Conservation (phyloP, 805 yeast genomes). For the Lipomyces kockii region DNA sequence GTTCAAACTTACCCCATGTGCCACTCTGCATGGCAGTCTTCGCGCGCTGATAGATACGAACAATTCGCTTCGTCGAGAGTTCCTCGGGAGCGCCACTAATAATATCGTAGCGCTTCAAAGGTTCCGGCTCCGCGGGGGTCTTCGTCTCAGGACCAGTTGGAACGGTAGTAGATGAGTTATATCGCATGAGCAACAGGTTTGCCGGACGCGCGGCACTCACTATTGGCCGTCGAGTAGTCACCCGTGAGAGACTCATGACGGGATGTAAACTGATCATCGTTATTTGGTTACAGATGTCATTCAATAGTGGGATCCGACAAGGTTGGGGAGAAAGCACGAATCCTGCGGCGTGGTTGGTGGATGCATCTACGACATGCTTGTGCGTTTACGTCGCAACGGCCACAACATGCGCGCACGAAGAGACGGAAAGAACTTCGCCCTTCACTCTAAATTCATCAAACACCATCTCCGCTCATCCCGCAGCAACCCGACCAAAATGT, state of each 20-base stretch:
- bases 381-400: slow-evolving; percentile 6
- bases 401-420: neutral
- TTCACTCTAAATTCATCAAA: neutral
- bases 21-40: slow-evolving; percentile 86
- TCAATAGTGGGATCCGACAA: neutral
- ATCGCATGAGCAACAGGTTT: slow-evolving; percentile 11
- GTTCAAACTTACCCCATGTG: slow-evolving; percentile 39
- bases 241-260: slow-evolving; percentile 13
- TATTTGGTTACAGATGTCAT: neutral
- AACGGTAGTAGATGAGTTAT: slow-evolving; percentile 18
- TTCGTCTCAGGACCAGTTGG: slow-evolving; percentile 19
- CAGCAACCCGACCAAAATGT: slow-evolving; percentile 53
- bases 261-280: slow-evolving; percentile 26
- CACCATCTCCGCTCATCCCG: neutral
- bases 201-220: slow-evolving; percentile 8
- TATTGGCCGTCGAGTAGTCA: slow-evolving; percentile 3
- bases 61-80: slow-evolving; percentile 62
- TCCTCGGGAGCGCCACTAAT: slow-evolving; percentile 80
- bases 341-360: slow-evolving; percentile 29
- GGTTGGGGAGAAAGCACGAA: neutral
- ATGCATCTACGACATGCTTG: slow-evolving; percentile 1
- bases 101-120: slow-evolving; percentile 55
- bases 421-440: neutral
- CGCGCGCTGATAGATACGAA: slow-evolving; percentile 75
- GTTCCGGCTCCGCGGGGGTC: slow-evolving; percentile 36